phyloP scores from a whole-genome alignment of 2,329 filamentous ascomycete species.

The Amauroascus verrucosus region DNA sequence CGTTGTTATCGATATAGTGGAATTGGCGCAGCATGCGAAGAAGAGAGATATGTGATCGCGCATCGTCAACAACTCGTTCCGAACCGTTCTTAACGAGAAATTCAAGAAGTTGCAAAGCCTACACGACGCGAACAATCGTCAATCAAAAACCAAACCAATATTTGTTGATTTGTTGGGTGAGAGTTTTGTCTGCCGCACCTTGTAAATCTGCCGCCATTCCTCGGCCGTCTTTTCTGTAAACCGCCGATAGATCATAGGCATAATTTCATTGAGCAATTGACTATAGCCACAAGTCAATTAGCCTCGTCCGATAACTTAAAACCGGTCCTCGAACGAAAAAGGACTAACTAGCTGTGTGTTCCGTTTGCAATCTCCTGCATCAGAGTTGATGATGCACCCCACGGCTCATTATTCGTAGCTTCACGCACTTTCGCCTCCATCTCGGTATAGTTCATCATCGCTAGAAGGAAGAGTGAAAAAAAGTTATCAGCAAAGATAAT shows the following conservation, averaged over 20 bases:
- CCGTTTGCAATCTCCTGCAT: conserved; percentile 99
- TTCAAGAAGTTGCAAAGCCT: conserved; percentile 69
- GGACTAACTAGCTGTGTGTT: conserved; percentile 89
- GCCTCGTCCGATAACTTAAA: neutral
- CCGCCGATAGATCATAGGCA: conserved; percentile 99
- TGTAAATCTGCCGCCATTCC: conserved; percentile 99
- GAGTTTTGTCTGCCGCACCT: conserved; percentile 44
- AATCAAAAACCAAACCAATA: neutral
- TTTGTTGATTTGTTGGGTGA: neutral
- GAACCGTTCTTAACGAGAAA: conserved; percentile 90
- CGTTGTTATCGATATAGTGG: conserved; percentile 90
- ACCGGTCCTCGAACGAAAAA: neutral
- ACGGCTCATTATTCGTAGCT: conserved; percentile 97
- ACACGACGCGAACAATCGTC: neutral
- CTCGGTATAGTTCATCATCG: conserved; percentile 96
- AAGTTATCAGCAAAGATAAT: conserved; percentile 8
- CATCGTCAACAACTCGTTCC: conserved; percentile 93
- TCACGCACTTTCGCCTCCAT: conserved; percentile 83
- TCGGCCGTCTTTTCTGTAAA: conserved; percentile 98
- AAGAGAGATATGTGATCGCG: conserved; percentile 84
- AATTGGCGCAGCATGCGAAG: conserved; percentile 98
- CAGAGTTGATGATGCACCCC: conserved; percentile 70
- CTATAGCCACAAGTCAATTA: conserved; percentile 40
- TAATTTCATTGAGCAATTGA: conserved; percentile 95
- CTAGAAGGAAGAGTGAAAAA: conserved; percentile 38